Conservation (phyloP, 1,139 yeast species). For the Meyerozyma smithsonii region DNA sequence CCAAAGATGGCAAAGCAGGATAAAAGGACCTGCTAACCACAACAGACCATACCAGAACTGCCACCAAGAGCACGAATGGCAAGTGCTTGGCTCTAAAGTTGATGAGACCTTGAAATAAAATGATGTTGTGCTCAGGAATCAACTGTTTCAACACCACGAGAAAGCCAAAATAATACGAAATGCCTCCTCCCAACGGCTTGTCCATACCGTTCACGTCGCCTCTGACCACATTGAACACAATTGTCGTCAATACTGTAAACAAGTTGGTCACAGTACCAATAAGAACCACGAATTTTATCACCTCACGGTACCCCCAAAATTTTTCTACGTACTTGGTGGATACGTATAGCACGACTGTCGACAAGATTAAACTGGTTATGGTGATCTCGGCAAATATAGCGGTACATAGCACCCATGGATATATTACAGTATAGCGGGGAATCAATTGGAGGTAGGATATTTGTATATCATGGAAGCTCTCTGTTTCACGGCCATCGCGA, state of each 20-base stretch:
- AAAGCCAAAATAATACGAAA: slow-evolving; percentile 67
- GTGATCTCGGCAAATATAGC: slow-evolving; percentile 70
- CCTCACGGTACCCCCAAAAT: slow-evolving; percentile 58
- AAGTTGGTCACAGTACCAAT: slow-evolving; percentile 60
- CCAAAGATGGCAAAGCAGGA: slow-evolving; percentile 63
- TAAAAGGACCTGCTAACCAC: slow-evolving; percentile 32
- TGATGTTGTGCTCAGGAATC: slow-evolving; percentile 81
- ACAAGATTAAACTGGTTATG: slow-evolving; percentile 44
- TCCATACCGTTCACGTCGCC: slow-evolving; percentile 37
- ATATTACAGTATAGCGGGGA: slow-evolving; percentile 53
- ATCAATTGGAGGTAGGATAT: slow-evolving; percentile 68
- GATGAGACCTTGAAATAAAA: slow-evolving; percentile 57
- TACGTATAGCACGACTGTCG: slow-evolving; percentile 46
- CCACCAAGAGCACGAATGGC: slow-evolving; percentile 55
- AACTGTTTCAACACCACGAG: slow-evolving; percentile 84
- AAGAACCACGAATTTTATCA: slow-evolving; percentile 53
- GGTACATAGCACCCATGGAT: slow-evolving; percentile 76
- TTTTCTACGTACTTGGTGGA: slow-evolving; percentile 50
- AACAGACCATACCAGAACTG: slow-evolving; percentile 44
- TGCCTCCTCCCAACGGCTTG: slow-evolving; percentile 65
- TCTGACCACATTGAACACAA: slow-evolving; percentile 33
- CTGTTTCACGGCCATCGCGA: not conserved
- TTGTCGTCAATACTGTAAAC: slow-evolving; percentile 38
- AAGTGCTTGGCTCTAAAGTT: slow-evolving; percentile 70
- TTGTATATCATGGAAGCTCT: slow-evolving; percentile 32